A percentile compares a stretch with the other conserved stretches of the same genome.
Conservation (phyloP, 441 rosid species). For the Gossypium trilobum region DNA sequence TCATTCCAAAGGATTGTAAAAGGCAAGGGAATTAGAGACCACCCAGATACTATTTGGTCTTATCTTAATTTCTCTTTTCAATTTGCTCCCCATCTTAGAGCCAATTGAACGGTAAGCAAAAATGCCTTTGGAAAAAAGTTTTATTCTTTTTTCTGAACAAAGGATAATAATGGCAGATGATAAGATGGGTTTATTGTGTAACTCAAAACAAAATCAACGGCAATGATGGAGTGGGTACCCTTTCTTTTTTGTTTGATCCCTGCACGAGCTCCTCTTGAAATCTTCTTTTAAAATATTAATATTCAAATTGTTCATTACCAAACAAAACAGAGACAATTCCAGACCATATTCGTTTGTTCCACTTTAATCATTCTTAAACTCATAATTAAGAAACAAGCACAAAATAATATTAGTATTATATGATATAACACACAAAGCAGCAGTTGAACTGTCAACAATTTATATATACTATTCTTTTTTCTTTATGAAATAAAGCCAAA, state of each 20-base stretch:
- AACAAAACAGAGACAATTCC: neutral
- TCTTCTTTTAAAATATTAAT: neutral
- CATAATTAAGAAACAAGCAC: neutral
- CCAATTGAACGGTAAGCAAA: neutral
- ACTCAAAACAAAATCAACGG: neutral
- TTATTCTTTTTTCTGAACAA: no score
- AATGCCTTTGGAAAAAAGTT: no score
- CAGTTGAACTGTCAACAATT: neutral
- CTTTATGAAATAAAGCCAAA: neutral
- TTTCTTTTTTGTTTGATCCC: neutral
- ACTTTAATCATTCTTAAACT: neutral
- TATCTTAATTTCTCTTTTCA: neutral
- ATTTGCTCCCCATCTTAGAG: neutral
- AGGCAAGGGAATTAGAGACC: no score
- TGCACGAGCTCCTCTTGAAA: constrained; percentile 23
- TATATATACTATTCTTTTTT: neutral
- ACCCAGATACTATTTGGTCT: no score
- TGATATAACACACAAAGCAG: neutral
- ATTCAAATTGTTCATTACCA: neutral
- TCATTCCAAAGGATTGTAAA: neutral
- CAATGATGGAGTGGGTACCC: neutral
- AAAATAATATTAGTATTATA: neutral
- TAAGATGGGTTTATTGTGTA: neutral
- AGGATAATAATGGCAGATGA: neutral
- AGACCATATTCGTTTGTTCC: neutral